Evolutionary conservation across 768 basidiomycete genomes (phyloP), one percentile per base, ranked within the genome.

Genomic region (Lactarius sanguifluus): DNA sequence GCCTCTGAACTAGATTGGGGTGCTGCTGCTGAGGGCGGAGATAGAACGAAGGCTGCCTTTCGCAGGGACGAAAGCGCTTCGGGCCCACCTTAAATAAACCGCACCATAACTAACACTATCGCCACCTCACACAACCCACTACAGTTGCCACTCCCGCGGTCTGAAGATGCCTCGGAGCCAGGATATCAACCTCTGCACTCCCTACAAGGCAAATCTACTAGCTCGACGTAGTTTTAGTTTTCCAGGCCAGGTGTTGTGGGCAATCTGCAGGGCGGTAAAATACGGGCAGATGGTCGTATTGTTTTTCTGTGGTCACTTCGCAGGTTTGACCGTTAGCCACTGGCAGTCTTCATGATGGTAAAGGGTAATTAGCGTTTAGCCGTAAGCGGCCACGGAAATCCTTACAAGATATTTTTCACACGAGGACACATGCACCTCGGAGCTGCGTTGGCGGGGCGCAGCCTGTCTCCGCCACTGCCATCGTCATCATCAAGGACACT

Each of bases 381-480:
- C 16, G 57, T 61, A 56, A 34, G 43, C 57, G 40, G 59, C 43
- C 59, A 47, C 45, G 60, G 59, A 67, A 70, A 41, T 62, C 16
- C 32, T 64, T 34, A 9, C 34, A 9, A 34, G 32, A 32, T 7
- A 32, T 7, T 1, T 7, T 32, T 32, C 34, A 34, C 34, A 34
- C 34, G 34, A 9, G 34, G 34, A 34, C 34, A 34, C 7, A 10
- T 8, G 34, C 34, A 34, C 36, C 12, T 38, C 10, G 36, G 36
- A 38, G 36, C 12, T 38, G 36, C 36, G 36, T 38, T 13, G 12
- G 36, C 1, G 10, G 10, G 34, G 34, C 34, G 2, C 36, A 38
- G 36, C 12, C 36, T 12, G 36, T 38, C 12, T 38, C 12, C 12
- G 36, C 12, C 36, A 38, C 36, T 38, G 12, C 36, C 36, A 38